Evolutionary conservation across 2,329 filamentous ascomycete genomes (phyloP).

Genomic region (Cladorrhinum sp.): DNA sequence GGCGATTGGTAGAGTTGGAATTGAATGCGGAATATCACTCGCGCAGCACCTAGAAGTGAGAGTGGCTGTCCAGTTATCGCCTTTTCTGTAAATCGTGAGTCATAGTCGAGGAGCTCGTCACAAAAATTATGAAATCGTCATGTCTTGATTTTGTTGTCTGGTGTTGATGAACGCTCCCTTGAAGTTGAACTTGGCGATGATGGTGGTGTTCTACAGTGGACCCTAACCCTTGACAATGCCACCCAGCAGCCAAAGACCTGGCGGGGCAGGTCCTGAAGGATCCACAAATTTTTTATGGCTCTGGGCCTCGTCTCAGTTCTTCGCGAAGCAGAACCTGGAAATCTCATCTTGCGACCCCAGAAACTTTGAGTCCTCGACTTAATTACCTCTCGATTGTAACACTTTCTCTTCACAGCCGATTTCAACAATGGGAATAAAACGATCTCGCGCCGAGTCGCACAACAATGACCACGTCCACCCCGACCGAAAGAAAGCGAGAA

Average conservation of each 20-base stretch:
- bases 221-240: slow-evolving; percentile 21
- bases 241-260: not conserved
- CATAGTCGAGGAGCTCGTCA: not conserved
- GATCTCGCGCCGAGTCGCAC: slow-evolving; percentile 29
- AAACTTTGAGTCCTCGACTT: not conserved
- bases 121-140: not conserved
- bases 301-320: not conserved
- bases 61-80: not conserved
- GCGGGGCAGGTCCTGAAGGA: not conserved
- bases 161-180: slow-evolving; percentile 6
- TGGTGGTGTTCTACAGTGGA: not conserved
- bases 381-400: too few species aligned
- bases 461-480: slow-evolving; percentile 13
- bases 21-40: not conserved
- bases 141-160: not conserved
- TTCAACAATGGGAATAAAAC: slow-evolving; percentile 33
- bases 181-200: not conserved
- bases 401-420: too few species aligned
- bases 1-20: not conserved
- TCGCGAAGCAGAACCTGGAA: not conserved
- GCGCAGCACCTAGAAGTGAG: not conserved
- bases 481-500: slow-evolving; percentile 35
- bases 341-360: not conserved
- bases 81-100: not conserved
- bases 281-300: slow-evolving; percentile 7